These are phyloP conservation scores for Colletotrichum limetticola DNA, from an alignment of 2,329 filamentous ascomycete genomes.

Conservation along the genomic window DNA sequence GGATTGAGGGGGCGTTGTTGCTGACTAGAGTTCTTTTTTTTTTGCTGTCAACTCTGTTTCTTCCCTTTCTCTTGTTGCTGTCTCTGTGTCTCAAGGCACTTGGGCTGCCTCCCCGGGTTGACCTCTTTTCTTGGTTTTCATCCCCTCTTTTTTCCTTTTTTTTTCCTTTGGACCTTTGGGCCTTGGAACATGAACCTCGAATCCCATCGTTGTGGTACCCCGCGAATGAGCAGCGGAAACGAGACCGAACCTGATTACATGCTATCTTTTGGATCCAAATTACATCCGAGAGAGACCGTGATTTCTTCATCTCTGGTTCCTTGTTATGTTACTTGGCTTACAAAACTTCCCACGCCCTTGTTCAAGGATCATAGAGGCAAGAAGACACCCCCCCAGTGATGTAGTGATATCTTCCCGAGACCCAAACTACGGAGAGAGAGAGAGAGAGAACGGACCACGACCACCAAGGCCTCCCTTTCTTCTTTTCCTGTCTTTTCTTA, in stretches of 20 bases:
- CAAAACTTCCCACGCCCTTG: background rate
- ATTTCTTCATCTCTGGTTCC: background rate
- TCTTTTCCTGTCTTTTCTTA: background rate
- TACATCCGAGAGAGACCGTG: background rate
- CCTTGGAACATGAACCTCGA: background rate
- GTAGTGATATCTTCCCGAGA: background rate
- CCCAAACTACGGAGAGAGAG: background rate
- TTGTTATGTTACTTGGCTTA: background rate
- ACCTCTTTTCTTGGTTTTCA: background rate
- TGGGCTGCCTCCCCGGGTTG: conserved; percentile 29
- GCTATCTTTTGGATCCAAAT: background rate
- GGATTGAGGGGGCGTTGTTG: too few relatives aligned
- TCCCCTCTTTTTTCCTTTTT: background rate
- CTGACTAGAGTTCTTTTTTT: background rate
- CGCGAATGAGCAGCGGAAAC: background rate
- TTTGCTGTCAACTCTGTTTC: background rate
- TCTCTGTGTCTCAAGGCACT: background rate
- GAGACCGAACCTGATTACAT: background rate
- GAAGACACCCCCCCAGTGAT: background rate
- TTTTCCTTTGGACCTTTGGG: too few relatives aligned
- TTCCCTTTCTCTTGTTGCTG: background rate
- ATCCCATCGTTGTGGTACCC: conserved; percentile 10
- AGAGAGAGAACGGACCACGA: background rate
- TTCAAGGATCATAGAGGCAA: background rate
- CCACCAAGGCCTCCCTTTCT: background rate